Conservation (phyloP, 163 green algal genomes). For the Chlamydomonas reinhardtii region DNA sequence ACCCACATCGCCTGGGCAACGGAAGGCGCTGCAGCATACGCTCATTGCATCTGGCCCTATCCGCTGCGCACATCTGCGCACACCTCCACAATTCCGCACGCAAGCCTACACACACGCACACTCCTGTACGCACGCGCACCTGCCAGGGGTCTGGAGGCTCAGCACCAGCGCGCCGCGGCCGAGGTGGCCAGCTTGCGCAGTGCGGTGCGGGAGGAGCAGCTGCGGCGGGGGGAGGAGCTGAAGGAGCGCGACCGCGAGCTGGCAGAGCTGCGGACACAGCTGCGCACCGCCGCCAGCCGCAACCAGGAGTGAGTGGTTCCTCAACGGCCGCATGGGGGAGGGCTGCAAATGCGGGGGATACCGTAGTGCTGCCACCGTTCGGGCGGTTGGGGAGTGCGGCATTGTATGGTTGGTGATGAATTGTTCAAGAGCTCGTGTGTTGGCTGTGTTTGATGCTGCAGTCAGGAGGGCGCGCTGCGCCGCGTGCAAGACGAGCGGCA, state of each 20-base stretch:
- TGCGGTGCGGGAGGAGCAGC: neutral
- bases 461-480: conserved; percentile 2
- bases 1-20: no score
- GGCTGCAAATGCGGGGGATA: no score
- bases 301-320: conserved; percentile 15
- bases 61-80: no score
- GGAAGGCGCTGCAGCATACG: no score
- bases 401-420: no score
- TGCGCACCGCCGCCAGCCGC: conserved; percentile 9
- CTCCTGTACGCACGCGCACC: no score
- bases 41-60: neutral
- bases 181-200: neutral
- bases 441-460: neutral
- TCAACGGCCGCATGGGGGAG: no score
- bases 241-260: conserved; percentile 18
- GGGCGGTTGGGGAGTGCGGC: no score
- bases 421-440: no score
- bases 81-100: no score
- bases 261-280: neutral
- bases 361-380: no score
- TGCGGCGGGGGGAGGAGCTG: neutral
- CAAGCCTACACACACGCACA: no score
- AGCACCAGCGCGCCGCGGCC: neutral
- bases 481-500: conserved; percentile 12
- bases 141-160: conserved; percentile 1